Base-by-base conservation (phyloP, 805 yeast genomes). In the Spathaspora hagerdaliae region DNA sequence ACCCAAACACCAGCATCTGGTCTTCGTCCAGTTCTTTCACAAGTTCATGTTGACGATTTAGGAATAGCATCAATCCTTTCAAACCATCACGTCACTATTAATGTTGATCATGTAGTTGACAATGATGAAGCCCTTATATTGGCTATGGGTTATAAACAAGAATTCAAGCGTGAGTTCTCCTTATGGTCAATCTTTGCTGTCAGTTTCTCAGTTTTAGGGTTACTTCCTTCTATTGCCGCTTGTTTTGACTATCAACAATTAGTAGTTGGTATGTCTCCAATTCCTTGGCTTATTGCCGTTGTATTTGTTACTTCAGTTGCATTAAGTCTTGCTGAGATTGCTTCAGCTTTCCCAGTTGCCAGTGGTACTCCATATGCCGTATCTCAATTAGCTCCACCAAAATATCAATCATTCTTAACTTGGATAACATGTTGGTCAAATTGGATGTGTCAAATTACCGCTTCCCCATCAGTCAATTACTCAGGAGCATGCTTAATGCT, bases 281-380 rank as follows among this genome's bases (percentile, higher is more conserved):
- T 83, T 39, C 79, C 85, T 5, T 76, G 74, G 87, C 54, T 82
- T 19, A 61, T 80, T 13, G 84, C 83, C 34, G 69, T 79, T 65
- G 47, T 73, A 31, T 79, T 83, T 35, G 73, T 83, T 43, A 67
- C 77, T 42, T 69, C 75, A 5, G 86, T 83, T 39, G 85, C 85
- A 10, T 65, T 74, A 38, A 74, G 82, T 14, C 69, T 83, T 77
- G 85, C 86, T 0, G 88, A 83, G 57, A 69, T 83, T 31, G 76
- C 85, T 10, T 72, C 80, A 26, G 81, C 85, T 6, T 79, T 78
- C 65, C 89, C 89, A 35, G 82, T 85, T 7, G 71, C 83, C 9
- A 79, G 85, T 27, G 88, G 88, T 39, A 73, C 85, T 7, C 85
- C 85, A 41, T 83, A 83, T 53, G 86, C 88, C 48, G 82, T 82